A percentile compares a stretch with the other conserved stretches of the same genome.
These are phyloP conservation scores for Ochromonas danica DNA, from an alignment of 108 stramenopile species.

Conservation along the genomic window DNA sequence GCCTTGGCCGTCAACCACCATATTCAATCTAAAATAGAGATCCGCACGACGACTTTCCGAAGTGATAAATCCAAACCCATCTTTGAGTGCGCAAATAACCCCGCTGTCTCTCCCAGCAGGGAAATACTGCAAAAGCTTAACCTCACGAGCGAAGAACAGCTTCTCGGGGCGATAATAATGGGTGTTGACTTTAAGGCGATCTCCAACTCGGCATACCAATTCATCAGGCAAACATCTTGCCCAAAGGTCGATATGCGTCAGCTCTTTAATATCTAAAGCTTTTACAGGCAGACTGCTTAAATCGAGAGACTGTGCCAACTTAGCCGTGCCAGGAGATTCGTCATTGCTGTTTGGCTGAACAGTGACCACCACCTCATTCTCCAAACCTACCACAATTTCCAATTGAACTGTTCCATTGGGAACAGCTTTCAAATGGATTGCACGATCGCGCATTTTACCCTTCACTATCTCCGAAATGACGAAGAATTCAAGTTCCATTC, in stretches of 20 bases:
- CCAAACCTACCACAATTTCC: conserved; percentile 2
- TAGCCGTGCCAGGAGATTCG: background rate
- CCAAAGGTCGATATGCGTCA: conserved; percentile 1
- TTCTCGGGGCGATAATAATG: conserved; percentile 32
- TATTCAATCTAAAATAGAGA: conserved; percentile 3
- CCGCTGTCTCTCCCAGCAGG: background rate
- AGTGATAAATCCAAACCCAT: background rate
- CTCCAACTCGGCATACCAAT: conserved; percentile 19
- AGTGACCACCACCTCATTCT: background rate
- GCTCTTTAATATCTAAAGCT: background rate
- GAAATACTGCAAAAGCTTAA: background rate
- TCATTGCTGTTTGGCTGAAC: background rate
- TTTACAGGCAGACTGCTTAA: background rate
- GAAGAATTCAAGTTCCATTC: conserved; percentile 27
- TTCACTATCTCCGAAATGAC: background rate
- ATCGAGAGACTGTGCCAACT: background rate
- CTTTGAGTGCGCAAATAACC: conserved; percentile 19
- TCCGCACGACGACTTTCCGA: background rate
- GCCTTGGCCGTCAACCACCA: background rate
- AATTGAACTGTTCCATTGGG: conserved; percentile 26
- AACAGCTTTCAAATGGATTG: conserved; percentile 7
- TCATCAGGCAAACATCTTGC: conserved; percentile 19
- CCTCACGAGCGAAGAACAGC: background rate
- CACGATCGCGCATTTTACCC: conserved; percentile 24
- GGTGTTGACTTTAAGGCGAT: background rate